Evolutionary conservation across 441 rosid genomes (phyloP), one percentile per base, ranked within the genome.

Genomic region (Pelargonium myrrhifolium): DNA sequence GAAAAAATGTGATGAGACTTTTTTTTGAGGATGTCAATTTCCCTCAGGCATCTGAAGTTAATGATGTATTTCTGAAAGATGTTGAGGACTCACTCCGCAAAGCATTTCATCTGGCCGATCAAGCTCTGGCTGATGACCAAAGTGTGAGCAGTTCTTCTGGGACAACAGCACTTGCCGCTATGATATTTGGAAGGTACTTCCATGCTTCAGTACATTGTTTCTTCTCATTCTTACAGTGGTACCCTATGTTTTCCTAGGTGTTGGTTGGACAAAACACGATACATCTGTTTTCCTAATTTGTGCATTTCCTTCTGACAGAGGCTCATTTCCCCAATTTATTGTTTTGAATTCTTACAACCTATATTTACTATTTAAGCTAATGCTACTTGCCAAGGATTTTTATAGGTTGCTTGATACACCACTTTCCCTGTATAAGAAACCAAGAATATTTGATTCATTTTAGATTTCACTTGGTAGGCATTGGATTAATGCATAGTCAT

Each of bases 11-110:
- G 1, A 65, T 85, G 20, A 82, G 77, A 71, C 67, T 85, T 53
- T 75, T 83, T 63, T 87, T 87, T 68, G 83, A 87, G n/a, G 88
- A 83, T 63, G 85, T 72, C 17, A 66, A 70, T 21, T 83, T 87
- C 45, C 92, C 92, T 10, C 75, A 47, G 22, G 70, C 86, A 3
- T 77, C 79, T 11, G 84, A 86, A 59, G 90, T 84, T 64, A 75
- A 89, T 70, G 82, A 80, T 61, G 63, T 58, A 24, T 93, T 85
- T 71, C 67, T 82, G 68, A 78, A 79, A 76, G 88, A 80, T 70
- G 79, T 85, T 6, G 71, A 77, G 76, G 75, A 64, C 45, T 81
- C 84, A 14, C 72, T 79, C 28, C 77, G 76, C 43, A 76, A 76
- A 53, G 82, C 86, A 15, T 87, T 79, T 77, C 82, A 79, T 65